Percentiles rank a stretch among this genome's conserved stretches.
These are phyloP conservation scores for Cryphonectria parasitica DNA, from an alignment of 2,329 filamentous ascomycete genomes.

Conservation along the genomic window DNA sequence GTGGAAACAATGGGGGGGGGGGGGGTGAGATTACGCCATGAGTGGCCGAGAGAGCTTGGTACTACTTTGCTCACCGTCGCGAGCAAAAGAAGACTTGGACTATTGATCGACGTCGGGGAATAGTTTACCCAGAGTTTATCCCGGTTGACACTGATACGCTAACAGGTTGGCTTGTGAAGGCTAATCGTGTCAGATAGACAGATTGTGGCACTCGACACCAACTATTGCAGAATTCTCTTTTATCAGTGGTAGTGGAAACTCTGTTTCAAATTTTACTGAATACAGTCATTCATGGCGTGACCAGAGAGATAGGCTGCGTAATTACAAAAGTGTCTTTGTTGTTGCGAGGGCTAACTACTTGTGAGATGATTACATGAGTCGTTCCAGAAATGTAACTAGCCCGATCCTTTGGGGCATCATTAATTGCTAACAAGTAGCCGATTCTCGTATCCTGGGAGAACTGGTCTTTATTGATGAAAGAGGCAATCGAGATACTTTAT, in stretches of 20 bases:
- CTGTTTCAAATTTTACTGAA: background rate
- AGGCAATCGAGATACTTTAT: background rate
- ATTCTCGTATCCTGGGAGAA: too few relatives aligned
- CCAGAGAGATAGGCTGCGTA: background rate
- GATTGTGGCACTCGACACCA: background rate
- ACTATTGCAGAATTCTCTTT: too few relatives aligned
- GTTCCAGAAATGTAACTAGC: too few relatives aligned
- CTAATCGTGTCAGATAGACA: too few relatives aligned
- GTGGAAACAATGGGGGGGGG: background rate
- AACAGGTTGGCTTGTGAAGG: background rate
- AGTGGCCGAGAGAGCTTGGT: background rate
- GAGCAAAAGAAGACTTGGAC: background rate
- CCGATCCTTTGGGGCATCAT: too few relatives aligned
- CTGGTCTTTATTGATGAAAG: too few relatives aligned
- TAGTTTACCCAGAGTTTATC: constrained; percentile 23
- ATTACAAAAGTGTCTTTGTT: background rate
- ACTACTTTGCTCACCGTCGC: background rate
- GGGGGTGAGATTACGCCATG: background rate
- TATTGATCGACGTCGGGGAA: constrained; percentile 13
- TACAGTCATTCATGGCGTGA: background rate
- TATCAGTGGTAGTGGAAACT: too few relatives aligned
- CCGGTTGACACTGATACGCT: background rate
- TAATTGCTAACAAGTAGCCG: too few relatives aligned
- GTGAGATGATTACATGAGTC: too few relatives aligned
- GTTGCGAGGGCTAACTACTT: too few relatives aligned